Percentiles rank a stretch among this genome's conserved stretches.
Evolutionary conservation across 169 alveolate genomes (phyloP).

Genomic region (Ichthyophthirius multifiliis): DNA sequence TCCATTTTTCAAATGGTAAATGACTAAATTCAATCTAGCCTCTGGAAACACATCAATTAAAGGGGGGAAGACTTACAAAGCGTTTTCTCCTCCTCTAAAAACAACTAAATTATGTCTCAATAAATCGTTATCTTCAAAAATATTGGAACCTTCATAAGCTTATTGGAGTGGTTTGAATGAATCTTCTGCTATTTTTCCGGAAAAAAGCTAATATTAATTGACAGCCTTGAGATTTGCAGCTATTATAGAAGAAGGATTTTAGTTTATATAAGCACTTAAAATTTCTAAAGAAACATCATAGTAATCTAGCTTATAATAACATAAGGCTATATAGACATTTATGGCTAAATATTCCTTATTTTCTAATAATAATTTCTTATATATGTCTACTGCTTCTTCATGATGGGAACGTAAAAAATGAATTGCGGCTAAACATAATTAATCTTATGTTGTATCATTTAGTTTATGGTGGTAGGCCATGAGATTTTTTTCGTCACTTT

Average conservation of each 20-base stretch:
- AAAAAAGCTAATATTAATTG: constrained; percentile 83
- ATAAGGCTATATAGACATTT: constrained; percentile 87
- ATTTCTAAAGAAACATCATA: constrained; percentile 88
- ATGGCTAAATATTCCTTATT: constrained; percentile 84
- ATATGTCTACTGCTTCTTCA: constrained; percentile 90
- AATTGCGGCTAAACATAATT: constrained; percentile 87
- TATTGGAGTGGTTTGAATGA: constrained; percentile 15
- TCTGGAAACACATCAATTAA: constrained; percentile 89
- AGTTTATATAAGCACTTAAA: constrained; percentile 63
- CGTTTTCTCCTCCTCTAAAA: constrained; percentile 87
- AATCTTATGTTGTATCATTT: constrained; percentile 69
- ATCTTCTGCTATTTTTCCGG: constrained; percentile 76
- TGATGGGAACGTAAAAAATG: constrained; percentile 84
- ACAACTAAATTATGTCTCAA: constrained; percentile 88
- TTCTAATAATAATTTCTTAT: constrained; percentile 83
- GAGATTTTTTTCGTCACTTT: constrained; percentile 78
- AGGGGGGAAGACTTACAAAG: constrained; percentile 84
- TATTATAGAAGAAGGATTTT: constrained; percentile 65
- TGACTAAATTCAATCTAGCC: constrained; percentile 87
- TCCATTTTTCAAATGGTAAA: constrained; percentile 81
- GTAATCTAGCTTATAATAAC: constrained; percentile 89
- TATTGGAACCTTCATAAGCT: constrained; percentile 33
- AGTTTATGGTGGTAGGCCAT: constrained; percentile 71
- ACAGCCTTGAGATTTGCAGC: constrained; percentile 90
- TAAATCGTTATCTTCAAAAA: constrained; percentile 80